phyloP scores from a whole-genome alignment of 2,329 filamentous ascomycete species.

The Thielaviopsis populi region DNA sequence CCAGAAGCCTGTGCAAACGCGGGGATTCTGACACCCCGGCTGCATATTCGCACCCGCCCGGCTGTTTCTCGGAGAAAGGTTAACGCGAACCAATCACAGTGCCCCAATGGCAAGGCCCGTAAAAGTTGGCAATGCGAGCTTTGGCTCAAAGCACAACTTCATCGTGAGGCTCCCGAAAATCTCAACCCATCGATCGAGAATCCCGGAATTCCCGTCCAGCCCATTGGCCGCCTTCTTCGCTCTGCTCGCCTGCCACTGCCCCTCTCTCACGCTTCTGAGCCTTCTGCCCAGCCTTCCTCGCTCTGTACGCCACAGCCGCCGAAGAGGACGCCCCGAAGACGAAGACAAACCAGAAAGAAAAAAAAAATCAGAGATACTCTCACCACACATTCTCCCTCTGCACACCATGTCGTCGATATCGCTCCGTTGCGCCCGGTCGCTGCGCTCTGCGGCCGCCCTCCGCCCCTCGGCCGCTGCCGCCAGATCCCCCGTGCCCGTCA shows the following conservation, averaged over 20 bases:
- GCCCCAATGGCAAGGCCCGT: slow-evolving; percentile 7
- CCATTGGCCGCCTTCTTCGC: not conserved
- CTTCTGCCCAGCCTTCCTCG: not conserved
- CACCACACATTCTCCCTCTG: not conserved
- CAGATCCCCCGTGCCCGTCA: slow-evolving; percentile 31
- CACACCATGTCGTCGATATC: slow-evolving; percentile 15
- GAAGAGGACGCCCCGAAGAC: not conserved
- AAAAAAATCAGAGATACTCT: not conserved
- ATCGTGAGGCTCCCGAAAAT: slow-evolving; percentile 8
- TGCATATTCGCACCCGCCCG: not conserved
- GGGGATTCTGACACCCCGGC: slow-evolving; percentile 4
- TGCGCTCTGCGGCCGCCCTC: slow-evolving; percentile 32
- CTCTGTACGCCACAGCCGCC: not conserved
- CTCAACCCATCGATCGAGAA: slow-evolving; percentile 1
- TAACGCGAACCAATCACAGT: slow-evolving; percentile 11
- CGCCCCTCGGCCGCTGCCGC: slow-evolving; percentile 35
- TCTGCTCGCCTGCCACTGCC: not conserved
- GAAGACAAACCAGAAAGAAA: not conserved
- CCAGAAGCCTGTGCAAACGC: not conserved
- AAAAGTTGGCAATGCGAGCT: slow-evolving; percentile 14
- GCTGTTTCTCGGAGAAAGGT: slow-evolving; percentile 13
- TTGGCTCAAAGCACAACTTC: slow-evolving; percentile 4
- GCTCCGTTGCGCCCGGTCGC: slow-evolving; percentile 15
- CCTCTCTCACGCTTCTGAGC: not conserved
- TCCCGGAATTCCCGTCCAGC: not conserved